Base-by-base conservation (phyloP, 2,329 filamentous ascomycete genomes). In the Colletotrichum orbiculare region DNA sequence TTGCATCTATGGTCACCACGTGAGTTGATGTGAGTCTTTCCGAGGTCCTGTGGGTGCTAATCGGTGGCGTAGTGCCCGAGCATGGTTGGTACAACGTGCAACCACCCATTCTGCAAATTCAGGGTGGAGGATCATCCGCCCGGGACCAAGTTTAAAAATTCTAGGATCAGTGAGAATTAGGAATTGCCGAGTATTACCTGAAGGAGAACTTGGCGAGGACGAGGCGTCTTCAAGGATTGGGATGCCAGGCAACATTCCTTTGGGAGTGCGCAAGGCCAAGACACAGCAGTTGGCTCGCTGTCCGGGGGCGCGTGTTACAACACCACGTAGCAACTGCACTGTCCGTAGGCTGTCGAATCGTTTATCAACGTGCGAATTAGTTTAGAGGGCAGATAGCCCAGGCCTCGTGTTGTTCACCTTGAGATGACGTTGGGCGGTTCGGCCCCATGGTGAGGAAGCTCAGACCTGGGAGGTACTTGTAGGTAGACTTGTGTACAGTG, bases 1-100 rank as follows among this genome's bases (percentile, higher is more conserved):
- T 67, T 89, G 87, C 71, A 88, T 89, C 64, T 89, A 89, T 69
- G 87, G 87, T 3, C 87, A 89, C 72, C 83, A 89, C 70, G 85
- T 87, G 71, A 78, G 84, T 79, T 33, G 49, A 25, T 47, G 43
- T 12, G 6, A 34, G n/a, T 8, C 12, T 8, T 15, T 15, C 12
- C 12, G 10, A 15, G 2, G 13, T 11, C n/a, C 35, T 8, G 33
- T 47, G 25, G 35, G 43, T 49, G 63, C 54, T 67, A 39, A 55
- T 35, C 38, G 65, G 37, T 33, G 37, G 4, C 13, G 10, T 60
- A 87, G 85, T 87, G 85, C 68, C 84, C 85, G 0, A 86, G 81
- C 65, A 78, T 84, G n/a, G 73, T 73, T 10, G 81, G 86, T 43
- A 83, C 82, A 4, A 70, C 79, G 33, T 89, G 87, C 73, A 77